Conservation (phyloP, 2,329 filamentous ascomycete species). For the Monosporascus sp. region DNA sequence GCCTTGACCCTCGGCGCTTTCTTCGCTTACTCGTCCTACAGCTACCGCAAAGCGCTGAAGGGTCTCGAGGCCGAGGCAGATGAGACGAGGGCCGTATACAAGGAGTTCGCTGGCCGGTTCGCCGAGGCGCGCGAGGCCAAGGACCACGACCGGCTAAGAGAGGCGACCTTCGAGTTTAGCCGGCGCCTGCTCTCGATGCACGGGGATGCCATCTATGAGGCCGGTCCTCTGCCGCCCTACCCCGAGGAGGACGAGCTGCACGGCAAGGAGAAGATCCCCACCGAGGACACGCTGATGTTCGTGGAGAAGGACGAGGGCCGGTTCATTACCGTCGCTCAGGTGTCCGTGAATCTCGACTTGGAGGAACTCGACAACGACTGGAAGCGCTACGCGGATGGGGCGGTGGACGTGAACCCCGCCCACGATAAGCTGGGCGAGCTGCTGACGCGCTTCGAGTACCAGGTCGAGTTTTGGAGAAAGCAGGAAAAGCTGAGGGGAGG, state of each 20-base stretch:
- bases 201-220: background rate
- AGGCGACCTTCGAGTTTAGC: conserved; percentile 2
- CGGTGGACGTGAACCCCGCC: conserved; percentile 2
- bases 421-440: conserved; percentile 8
- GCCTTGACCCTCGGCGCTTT: conserved; percentile 2
- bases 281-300: conserved; percentile 13
- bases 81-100: background rate
- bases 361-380: conserved; percentile 1
- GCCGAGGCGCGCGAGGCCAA: conserved; percentile 5
- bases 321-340: background rate
- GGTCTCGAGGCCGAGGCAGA: conserved; percentile 1
- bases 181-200: background rate
- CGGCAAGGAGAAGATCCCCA: conserved; percentile 9
- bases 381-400: background rate
- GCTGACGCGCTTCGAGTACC: conserved; percentile 4
- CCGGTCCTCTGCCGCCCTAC: conserved; percentile 9
- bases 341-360: conserved; percentile 10
- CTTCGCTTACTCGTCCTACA: conserved; percentile 2
- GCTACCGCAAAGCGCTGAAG: background rate
- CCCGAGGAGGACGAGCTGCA: conserved; percentile 4
- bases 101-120: conserved; percentile 2
- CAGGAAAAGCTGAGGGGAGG: conserved; percentile 1
- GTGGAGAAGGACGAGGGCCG: conserved; percentile 2
- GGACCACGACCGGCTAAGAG: conserved; percentile 7
- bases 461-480: conserved; percentile 3